Evolutionary conservation across 768 basidiomycete species (phyloP), one percentile per base, ranked within the genome.

Genomic region (Brasilioporus rufonigricans): DNA sequence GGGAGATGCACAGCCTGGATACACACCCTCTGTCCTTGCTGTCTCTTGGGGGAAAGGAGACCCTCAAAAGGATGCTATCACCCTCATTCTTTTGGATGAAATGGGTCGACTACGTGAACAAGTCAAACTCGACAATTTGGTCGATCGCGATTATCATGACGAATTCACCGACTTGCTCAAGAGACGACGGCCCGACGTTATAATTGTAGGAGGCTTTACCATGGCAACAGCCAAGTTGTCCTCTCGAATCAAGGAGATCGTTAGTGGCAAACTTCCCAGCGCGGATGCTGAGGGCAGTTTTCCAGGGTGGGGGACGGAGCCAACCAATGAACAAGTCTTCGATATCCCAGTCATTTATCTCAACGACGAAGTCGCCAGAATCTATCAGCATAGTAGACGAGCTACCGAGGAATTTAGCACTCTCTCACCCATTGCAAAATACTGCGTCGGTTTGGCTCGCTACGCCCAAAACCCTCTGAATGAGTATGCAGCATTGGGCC

Each of bases 1-100:
- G 5, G 71, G 76, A 1, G 79, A 80, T 8, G 83, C 89, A 74
- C 84, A 82, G 52, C 73, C 78, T 49, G 93, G 91, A 13, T 83
- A 91, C 65, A 75, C 81, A 38, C 72, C 94, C 45, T 79, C 86
- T 21, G 93, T 98, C 21, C 79, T 99, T 39, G 91, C 95, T 4
- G 71, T 96, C 53, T 96, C 95, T 8, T 94, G 93, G 86, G 97
- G 97, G 35, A 88, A 91, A 72, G 97, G 97, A 35, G 94, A 97
- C 62, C 91, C 93, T 36, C 85, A 88, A 63, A 90, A 89, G 64
- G 96, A 99, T 70, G 86, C 87, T 8, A 89, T 98, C 51, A 82
- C 85, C 21, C 75, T 93, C 38, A 88, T 95, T 53, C 91, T 86
- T 74, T 67, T 98, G 44, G 95, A 98, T 64, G 84, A 91, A 57